A percentile compares a stretch with the other conserved stretches of the same genome.
Evolutionary conservation across 1,284 basidiomycete genomes (phyloP).

Genomic region (Papiliotrema nemorosa): DNA sequence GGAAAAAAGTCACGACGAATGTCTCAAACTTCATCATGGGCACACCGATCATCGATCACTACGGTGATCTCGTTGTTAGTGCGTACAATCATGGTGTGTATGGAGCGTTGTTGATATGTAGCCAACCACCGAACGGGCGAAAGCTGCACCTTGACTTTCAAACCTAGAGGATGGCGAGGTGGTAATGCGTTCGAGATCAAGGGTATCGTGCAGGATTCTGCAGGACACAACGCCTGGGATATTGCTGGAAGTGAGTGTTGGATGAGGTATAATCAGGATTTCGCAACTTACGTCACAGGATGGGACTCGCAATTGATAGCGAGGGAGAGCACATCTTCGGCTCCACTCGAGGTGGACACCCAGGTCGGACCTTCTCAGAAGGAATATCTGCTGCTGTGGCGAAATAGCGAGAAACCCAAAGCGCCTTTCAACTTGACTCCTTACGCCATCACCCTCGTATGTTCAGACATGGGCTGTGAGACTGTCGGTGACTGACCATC

Average conservation of each 20-base stretch:
- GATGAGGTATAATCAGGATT: background rate
- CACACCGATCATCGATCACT: constrained; percentile 92
- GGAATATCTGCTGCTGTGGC: constrained; percentile 64
- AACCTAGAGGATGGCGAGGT: constrained; percentile 91
- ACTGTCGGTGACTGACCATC: background rate
- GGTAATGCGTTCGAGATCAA: constrained; percentile 89
- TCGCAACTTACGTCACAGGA: constrained; percentile 43
- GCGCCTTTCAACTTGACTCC: constrained; percentile 94
- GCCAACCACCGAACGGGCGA: constrained; percentile 93
- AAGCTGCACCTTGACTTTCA: constrained; percentile 85
- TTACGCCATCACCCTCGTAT: constrained; percentile 76
- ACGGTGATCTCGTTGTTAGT: constrained; percentile 87
- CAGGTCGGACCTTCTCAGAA: constrained; percentile 32
- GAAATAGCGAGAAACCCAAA: constrained; percentile 79
- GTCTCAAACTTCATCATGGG: constrained; percentile 93
- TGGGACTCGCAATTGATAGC: constrained; percentile 96
- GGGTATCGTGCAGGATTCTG: constrained; percentile 69
- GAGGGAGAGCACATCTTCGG: constrained; percentile 64
- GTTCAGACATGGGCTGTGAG: constrained; percentile 10
- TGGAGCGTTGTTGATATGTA: constrained; percentile 45
- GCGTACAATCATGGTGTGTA: constrained; percentile 5
- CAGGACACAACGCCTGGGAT: constrained; percentile 71
- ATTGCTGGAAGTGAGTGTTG: constrained; percentile 69
- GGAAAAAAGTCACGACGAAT: constrained; percentile 81
- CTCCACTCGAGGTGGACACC: constrained; percentile 57